Evolutionary conservation across 2,329 filamentous ascomycete species (phyloP).

Genomic region (Fusarium azukiicola): DNA sequence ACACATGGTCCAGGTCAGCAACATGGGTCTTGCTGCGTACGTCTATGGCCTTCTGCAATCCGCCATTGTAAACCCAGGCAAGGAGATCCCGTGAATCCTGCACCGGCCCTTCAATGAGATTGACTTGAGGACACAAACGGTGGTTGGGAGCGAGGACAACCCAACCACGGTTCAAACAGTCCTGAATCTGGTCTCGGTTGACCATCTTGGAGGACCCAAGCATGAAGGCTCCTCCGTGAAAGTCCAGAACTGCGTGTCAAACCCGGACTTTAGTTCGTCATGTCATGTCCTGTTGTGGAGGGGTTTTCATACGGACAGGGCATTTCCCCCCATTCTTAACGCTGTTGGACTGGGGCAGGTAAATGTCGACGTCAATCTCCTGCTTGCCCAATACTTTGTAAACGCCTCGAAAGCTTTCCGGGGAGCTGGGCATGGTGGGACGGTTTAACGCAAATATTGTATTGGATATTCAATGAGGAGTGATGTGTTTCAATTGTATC

Average conservation of each 20-base stretch:
- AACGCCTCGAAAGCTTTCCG: background rate
- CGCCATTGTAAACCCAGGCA: constrained; percentile 60
- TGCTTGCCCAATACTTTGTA: background rate
- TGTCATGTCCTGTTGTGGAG: background rate
- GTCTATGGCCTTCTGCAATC: constrained; percentile 51
- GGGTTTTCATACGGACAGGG: background rate
- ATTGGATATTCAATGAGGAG: no score
- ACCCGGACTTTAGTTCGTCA: no score
- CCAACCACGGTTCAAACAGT: constrained; percentile 20
- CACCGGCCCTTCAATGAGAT: constrained; percentile 58
- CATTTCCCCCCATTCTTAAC: background rate
- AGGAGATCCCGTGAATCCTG: constrained; percentile 61
- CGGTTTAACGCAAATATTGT: no score
- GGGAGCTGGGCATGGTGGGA: no score
- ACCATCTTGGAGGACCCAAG: constrained; percentile 23
- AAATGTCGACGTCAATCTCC: background rate
- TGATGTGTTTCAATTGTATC: no score
- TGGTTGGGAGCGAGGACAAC: constrained; percentile 15
- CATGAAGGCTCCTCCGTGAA: constrained; percentile 23
- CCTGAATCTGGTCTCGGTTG: constrained; percentile 12
- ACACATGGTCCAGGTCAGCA: constrained; percentile 56
- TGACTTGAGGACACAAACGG: constrained; percentile 59
- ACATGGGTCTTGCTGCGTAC: background rate
- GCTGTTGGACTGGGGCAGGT: background rate
- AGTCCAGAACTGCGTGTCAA: background rate